These are phyloP conservation scores for Discostella pseudostelligera DNA, from an alignment of 108 stramenopile species.

Conservation along the genomic window DNA sequence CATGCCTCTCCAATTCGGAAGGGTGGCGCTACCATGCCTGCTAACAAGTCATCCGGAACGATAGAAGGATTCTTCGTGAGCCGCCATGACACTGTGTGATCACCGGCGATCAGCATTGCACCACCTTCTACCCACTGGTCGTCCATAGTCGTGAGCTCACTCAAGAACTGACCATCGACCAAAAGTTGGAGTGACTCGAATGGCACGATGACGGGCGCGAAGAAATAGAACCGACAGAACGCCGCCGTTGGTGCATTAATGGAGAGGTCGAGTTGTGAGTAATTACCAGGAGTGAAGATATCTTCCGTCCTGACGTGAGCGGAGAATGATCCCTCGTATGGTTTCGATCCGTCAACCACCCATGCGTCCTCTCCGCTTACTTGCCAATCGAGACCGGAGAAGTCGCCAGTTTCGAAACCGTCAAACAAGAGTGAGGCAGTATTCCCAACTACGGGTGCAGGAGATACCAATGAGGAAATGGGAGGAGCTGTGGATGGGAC, in stretches of 20 bases:
- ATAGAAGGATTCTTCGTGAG: constrained; percentile 34
- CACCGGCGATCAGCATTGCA: constrained; percentile 33
- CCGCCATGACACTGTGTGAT: constrained; percentile 39
- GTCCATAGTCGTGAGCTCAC: constrained; percentile 21
- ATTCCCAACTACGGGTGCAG: neutral
- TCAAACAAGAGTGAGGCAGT: constrained; percentile 24
- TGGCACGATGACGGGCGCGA: constrained; percentile 43
- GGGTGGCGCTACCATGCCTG: constrained; percentile 15
- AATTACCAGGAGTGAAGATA: constrained; percentile 28
- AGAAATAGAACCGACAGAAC: constrained; percentile 43
- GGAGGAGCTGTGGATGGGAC: constrained; percentile 19
- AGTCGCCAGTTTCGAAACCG: constrained; percentile 48
- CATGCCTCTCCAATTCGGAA: constrained; percentile 42
- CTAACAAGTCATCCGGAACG: constrained; percentile 32
- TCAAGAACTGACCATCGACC: constrained; percentile 45
- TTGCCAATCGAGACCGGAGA: constrained; percentile 27
- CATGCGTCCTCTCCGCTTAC: constrained; percentile 28
- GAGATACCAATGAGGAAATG: constrained; percentile 3
- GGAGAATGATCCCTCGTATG: constrained; percentile 37
- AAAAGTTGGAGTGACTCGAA: constrained; percentile 39
- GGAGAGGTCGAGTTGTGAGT: constrained; percentile 29
- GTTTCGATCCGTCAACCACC: constrained; percentile 32
- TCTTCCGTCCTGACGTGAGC: constrained; percentile 40
- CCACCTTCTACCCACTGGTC: constrained; percentile 33
- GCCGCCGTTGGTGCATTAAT: constrained; percentile 15